Conservation (phyloP, 1,284 basidiomycete species). For the Blastosporella zonata region DNA sequence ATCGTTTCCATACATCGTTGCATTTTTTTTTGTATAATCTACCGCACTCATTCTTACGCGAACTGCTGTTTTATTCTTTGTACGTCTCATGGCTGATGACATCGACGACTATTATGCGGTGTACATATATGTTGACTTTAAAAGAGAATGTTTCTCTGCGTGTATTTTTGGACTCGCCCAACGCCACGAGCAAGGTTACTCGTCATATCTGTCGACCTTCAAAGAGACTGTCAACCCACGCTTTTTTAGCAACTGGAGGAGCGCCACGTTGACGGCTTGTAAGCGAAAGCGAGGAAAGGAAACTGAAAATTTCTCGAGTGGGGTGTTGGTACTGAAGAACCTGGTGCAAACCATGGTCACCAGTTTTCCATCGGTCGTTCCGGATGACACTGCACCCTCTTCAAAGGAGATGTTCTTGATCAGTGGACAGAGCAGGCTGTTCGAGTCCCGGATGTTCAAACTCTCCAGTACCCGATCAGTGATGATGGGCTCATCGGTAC, state of each 20-base stretch:
- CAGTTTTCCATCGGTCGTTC: not conserved
- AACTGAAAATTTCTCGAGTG: not conserved
- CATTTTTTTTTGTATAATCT: slow-evolving; percentile 16
- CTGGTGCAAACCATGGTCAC: not conserved
- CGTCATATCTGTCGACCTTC: too few species aligned
- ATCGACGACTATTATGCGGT: slow-evolving; percentile 2
- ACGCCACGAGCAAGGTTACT: too few species aligned
- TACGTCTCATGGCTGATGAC: slow-evolving; percentile 1
- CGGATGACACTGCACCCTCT: slow-evolving; percentile 5
- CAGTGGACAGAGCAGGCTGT: not conserved
- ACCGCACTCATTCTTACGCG: slow-evolving; percentile 7
- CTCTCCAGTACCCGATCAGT: slow-evolving; percentile 4
- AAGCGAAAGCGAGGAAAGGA: not conserved
- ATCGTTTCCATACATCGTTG: slow-evolving; percentile 8
- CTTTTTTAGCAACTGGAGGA: not conserved
- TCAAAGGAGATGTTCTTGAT: slow-evolving; percentile 6
- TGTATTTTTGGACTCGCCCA: too few species aligned
- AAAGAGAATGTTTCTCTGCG: not conserved
- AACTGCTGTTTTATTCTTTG: not conserved
- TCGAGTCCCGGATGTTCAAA: not conserved
- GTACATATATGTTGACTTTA: slow-evolving; percentile 11
- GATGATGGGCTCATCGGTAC: not conserved
- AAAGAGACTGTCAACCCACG: too few species aligned
- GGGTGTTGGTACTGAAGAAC: not conserved
- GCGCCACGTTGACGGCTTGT: not conserved